Evolutionary conservation across 345 rosid genomes (phyloP).

Genomic region (Arabidopsis thaliana): TAIR10.1 NC_003070.9:8171501-8172000

Average conservation of each 20-base stretch:
- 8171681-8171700: constrained; percentile 42
- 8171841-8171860: constrained; percentile 14
- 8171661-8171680: constrained; percentile 49
- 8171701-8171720: background rate
- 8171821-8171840: constrained; percentile 23
- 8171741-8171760: constrained; percentile 14
- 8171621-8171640: constrained; percentile 45
- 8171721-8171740: background rate
- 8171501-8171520: constrained; percentile 45
- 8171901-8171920: constrained; percentile 39
- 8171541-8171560: constrained; percentile 35
- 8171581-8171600: constrained; percentile 8
- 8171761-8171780: background rate
- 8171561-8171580: background rate
- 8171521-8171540: constrained; percentile 55
- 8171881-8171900: constrained; percentile 45
- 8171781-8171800: constrained; percentile 5
- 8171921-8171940: constrained; percentile 39
- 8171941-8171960: constrained; percentile 38
- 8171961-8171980: constrained; percentile 44
- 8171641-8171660: constrained; percentile 50
- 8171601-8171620: constrained; percentile 50
- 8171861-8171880: constrained; percentile 48
- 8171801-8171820: constrained; percentile 12
- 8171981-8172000: constrained; percentile 52